A percentile compares a stretch with the other conserved stretches of the same genome.
Evolutionary conservation across 306 rosid genomes (phyloP).

Genomic region (Quercus ilex): DNA sequence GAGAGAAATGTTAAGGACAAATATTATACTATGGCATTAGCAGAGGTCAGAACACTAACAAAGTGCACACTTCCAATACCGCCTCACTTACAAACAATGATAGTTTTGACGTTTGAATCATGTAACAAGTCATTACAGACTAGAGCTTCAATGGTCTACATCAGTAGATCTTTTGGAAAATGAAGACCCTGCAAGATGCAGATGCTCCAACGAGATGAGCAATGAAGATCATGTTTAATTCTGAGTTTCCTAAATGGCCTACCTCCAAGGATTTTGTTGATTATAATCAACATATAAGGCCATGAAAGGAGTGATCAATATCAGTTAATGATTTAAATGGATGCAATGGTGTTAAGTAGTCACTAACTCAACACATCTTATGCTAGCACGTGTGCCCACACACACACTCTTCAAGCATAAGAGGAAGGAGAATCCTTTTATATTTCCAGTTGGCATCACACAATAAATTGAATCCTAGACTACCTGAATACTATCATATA

Average conservation of each 20-base stretch:
- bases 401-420: background rate
- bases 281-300: background rate
- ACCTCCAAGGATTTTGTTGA: background rate
- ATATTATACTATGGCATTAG: background rate
- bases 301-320: background rate
- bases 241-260: background rate
- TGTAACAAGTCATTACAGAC: background rate
- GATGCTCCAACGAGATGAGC: background rate
- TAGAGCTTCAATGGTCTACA: background rate
- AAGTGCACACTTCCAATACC: background rate
- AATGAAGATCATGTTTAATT: background rate
- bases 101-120: background rate
- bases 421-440: background rate
- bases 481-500: background rate
- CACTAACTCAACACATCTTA: background rate
- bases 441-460: background rate
- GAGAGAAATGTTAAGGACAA: background rate
- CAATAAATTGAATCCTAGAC: background rate
- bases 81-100: background rate
- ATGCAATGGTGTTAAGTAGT: background rate
- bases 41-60: background rate
- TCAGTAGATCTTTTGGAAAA: background rate
- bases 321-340: background rate
- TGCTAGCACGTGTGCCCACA: rapidly evolving
- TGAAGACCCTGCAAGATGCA: background rate